Percentiles rank a stretch among this genome's conserved stretches.
Evolutionary conservation across 2,329 filamentous ascomycete genomes (phyloP).

Genomic region (Colletotrichum scovillei): DNA sequence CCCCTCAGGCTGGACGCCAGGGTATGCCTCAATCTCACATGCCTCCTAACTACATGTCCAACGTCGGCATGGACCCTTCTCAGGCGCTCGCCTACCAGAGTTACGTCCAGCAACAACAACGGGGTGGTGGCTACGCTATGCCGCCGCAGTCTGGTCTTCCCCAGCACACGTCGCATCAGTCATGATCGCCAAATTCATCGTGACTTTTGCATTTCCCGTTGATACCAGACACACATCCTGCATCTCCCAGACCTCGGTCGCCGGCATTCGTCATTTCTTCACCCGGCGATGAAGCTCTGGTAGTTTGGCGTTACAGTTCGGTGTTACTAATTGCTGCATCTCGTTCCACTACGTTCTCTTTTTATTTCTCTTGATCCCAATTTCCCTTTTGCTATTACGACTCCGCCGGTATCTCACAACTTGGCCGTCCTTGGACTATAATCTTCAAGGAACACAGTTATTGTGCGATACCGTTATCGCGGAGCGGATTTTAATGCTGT

Average conservation of each 20-base stretch:
- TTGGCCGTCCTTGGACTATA: background rate
- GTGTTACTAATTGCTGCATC: conserved; percentile 30
- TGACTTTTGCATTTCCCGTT: conserved; percentile 49
- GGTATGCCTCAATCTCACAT: conserved; percentile 76
- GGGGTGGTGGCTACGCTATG: conserved; percentile 81
- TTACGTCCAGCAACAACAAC: conserved; percentile 79
- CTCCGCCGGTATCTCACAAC: background rate
- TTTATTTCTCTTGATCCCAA: conserved; percentile 31
- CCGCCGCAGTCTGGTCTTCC: conserved; percentile 82
- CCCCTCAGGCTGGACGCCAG: conserved; percentile 69
- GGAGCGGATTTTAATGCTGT: conserved; percentile 19
- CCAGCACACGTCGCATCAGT: conserved; percentile 84
- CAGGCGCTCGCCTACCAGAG: conserved; percentile 86
- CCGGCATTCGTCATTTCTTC: conserved; percentile 10
- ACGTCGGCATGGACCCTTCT: conserved; percentile 78
- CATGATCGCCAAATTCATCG: conserved; percentile 58
- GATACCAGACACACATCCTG: conserved; percentile 72
- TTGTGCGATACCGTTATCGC: background rate
- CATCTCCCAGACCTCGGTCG: conserved; percentile 52
- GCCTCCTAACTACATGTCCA: conserved; percentile 71
- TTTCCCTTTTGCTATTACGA: conserved; percentile 13
- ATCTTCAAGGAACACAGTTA: background rate
- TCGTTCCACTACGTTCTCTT: conserved; percentile 28
- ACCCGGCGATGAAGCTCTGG: conserved; percentile 48
- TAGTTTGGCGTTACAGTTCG: conserved; percentile 48